phyloP scores from a whole-genome alignment of 2,329 filamentous ascomycete genomes.

The Arthrobotrys musiformis region DNA sequence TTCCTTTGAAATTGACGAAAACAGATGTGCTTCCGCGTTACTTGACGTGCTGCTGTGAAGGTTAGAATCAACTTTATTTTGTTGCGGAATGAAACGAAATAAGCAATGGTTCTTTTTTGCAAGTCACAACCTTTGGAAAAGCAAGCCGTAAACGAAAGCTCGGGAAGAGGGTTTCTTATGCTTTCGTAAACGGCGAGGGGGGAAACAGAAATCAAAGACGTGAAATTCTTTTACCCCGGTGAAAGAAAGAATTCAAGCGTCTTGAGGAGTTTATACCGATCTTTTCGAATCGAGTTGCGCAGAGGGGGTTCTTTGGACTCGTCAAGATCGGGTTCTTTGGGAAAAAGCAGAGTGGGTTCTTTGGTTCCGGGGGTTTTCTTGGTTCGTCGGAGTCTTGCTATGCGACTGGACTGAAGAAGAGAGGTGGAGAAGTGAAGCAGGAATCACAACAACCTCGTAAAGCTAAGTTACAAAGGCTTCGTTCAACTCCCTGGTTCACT shows the following conservation, averaged over 20 bases:
- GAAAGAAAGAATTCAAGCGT: conserved; percentile 53
- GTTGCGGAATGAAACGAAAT: conserved; percentile 25
- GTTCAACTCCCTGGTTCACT: conserved; percentile 15
- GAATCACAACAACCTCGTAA: conserved; percentile 11
- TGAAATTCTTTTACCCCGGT: conserved; percentile 54
- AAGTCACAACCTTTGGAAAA: conserved; percentile 28
- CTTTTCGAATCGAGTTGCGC: conserved; percentile 48
- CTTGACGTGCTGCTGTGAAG: conserved; percentile 4
- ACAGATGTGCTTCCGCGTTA: conserved; percentile 13
- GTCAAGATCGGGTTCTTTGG: conserved; percentile 52
- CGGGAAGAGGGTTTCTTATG: conserved; percentile 31
- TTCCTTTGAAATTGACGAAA: background rate
- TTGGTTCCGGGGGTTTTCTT: conserved; percentile 45
- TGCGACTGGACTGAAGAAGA: conserved; percentile 40
- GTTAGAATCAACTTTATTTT: conserved; percentile 24
- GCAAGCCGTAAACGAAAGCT: conserved; percentile 15
- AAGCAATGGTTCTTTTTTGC: conserved; percentile 1
- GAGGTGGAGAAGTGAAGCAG: conserved; percentile 30
- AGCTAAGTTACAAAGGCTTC: conserved; percentile 16
- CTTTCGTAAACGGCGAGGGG: conserved; percentile 20
- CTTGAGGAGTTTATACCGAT: conserved; percentile 33
- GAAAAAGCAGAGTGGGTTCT: conserved; percentile 30
- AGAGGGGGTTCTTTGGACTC: conserved; percentile 53
- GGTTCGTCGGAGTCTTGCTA: conserved; percentile 33
- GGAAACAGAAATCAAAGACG: conserved; percentile 40